A percentile compares a stretch with the other conserved stretches of the same genome.
Conservation (phyloP, 2,329 filamentous ascomycete genomes). For the Trichoderma asperellum region DNA sequence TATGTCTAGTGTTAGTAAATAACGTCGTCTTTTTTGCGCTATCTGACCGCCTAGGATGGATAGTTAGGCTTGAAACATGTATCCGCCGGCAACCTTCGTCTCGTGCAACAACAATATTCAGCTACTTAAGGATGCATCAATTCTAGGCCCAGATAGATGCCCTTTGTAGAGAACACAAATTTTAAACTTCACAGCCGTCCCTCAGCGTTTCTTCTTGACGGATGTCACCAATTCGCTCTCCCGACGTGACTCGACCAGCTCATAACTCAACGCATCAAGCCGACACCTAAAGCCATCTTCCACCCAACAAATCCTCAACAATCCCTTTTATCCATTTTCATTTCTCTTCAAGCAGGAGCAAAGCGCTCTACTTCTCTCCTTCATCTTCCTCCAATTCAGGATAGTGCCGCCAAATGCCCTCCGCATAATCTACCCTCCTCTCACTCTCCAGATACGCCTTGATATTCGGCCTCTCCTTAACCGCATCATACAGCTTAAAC, state of each 20-base stretch:
- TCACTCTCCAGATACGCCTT: slow-evolving; percentile 71
- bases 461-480: slow-evolving; percentile 66
- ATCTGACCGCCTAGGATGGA: background rate
- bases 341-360: background rate
- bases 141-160: background rate
- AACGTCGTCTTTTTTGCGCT: too few relatives aligned
- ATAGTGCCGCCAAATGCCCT: slow-evolving; percentile 74
- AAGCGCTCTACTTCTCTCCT: background rate
- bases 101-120: background rate
- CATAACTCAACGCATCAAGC: background rate
- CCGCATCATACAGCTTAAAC: slow-evolving; percentile 65
- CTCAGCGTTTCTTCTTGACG: background rate
- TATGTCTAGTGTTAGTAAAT: too few relatives aligned
- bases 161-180: background rate
- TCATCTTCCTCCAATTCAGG: slow-evolving; percentile 65
- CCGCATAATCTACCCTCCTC: slow-evolving; percentile 62
- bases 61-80: background rate
- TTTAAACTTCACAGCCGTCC: background rate
- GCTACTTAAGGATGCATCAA: background rate
- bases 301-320: background rate
- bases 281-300: background rate
- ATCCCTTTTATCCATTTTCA: too few relatives aligned
- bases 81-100: background rate
- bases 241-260: background rate
- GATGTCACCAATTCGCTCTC: background rate